Evolutionary conservation across 1,284 basidiomycete genomes (phyloP), one percentile per base, ranked within the genome.

Genomic region (Ustilago shanxiensis): DNA sequence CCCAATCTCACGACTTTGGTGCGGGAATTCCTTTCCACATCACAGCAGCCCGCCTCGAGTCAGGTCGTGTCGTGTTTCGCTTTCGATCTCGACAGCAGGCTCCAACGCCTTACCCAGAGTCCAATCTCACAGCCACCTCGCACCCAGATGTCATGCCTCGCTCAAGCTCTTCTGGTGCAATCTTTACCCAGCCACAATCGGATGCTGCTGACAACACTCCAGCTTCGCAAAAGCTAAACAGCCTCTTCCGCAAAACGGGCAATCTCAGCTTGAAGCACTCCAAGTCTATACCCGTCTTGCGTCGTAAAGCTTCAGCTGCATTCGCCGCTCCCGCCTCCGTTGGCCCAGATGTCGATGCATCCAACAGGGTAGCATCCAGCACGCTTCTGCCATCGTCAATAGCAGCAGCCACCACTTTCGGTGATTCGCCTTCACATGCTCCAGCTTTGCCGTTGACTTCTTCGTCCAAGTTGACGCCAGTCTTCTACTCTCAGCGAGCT

Each of bases 21-120:
- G 22, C 64, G n/a, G 76, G 61, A 13, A 80, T 80, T 3, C 79
- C 79, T 2, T 76, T 79, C 24, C 57, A 60, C 24, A 83, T 83
- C 62, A 78, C 72, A 1, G 81, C 81, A 22, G 39, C 57, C 28
- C 60, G 67, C n/a, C 52, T 81, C 28, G 63, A 66, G 20, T 72
- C 63, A 4, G 80, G 79, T n/a, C 64, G 80, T 16, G 37, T 75
- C 45, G 61, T 74, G 41, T 82, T 81, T 20, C 70, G 74, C 8
- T 82, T 82, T 71, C 62, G 70, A 52, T 72, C 66, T n/a, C 62
- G 66, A 26, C 60, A 51, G n/a, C n/a, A n/a, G n/a, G n/a, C n/a
- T n/a, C n/a, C n/a, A n/a, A n/a, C n/a, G n/a, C n/a, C n/a, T n/a
- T n/a, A n/a, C n/a, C n/a, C n/a, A n/a, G n/a, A n/a, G n/a, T n/a